These are phyloP conservation scores for Salix exigua DNA, from an alignment of 345 rosid species.

Conservation along the genomic window DNA sequence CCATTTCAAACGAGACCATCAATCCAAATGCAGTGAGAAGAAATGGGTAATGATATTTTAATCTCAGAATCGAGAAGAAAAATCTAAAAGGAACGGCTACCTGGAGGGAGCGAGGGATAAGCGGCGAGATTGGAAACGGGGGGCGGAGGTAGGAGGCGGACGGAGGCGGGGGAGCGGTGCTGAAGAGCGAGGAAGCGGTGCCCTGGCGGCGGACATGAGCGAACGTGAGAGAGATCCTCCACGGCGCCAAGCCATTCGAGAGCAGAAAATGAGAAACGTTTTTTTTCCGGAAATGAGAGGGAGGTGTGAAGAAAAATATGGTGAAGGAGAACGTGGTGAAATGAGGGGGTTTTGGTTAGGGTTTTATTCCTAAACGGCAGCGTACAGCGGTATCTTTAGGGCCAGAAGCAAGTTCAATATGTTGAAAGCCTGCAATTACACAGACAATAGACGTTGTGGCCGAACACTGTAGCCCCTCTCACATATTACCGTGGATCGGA, in stretches of 20 bases:
- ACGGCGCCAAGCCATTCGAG: slow-evolving; percentile 46
- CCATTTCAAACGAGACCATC: neutral
- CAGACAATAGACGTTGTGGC: too few species aligned
- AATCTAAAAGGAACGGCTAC: slow-evolving; percentile 22
- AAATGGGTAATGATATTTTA: neutral
- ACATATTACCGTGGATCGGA: too few species aligned
- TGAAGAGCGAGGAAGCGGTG: slow-evolving; percentile 55
- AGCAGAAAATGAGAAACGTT: neutral
- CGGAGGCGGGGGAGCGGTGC: slow-evolving; percentile 65
- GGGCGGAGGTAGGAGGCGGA: slow-evolving; percentile 42
- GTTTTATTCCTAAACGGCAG: slow-evolving; percentile 4
- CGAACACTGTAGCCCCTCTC: too few species aligned
- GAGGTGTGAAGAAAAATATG: neutral
- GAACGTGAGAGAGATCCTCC: slow-evolving; percentile 48
- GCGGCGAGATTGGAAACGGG: slow-evolving; percentile 63
- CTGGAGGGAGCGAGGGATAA: slow-evolving; percentile 57
- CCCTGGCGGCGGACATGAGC: slow-evolving; percentile 49
- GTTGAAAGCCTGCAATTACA: neutral
- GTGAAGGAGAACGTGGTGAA: too few species aligned
- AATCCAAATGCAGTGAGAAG: neutral
- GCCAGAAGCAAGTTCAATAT: neutral
- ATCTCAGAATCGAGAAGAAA: neutral
- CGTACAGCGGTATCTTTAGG: neutral
- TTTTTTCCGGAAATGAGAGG: neutral
- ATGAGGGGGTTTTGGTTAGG: slow-evolving; percentile 3